Conservation (phyloP, 2,329 filamentous ascomycete genomes). For the Cladorrhinum sp. region DNA sequence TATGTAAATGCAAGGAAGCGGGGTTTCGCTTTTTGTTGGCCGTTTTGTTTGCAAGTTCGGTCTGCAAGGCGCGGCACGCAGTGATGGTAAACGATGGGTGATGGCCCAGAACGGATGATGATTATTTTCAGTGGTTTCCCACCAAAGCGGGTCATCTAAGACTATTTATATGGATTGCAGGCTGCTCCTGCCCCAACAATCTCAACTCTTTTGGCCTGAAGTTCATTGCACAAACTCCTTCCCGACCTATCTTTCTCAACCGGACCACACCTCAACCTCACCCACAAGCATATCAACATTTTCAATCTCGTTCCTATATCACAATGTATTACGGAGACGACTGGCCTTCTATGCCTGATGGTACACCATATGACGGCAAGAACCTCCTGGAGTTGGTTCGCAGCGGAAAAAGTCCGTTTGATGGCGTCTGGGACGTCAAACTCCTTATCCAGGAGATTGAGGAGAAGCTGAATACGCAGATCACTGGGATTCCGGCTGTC, state of each 20-base stretch:
- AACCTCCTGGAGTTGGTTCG: background rate
- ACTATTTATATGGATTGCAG: too few species aligned
- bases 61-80: too few species aligned
- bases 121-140: too few species aligned
- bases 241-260: background rate
- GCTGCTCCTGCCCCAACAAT: too few species aligned
- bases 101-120: too few species aligned
- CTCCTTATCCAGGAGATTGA: constrained; percentile 30
- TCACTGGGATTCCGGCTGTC: constrained; percentile 28
- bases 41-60: background rate
- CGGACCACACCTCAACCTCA: background rate
- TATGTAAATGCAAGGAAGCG: background rate
- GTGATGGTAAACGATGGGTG: too few species aligned
- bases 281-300: background rate
- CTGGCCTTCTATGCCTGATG: background rate
- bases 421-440: constrained; percentile 26
- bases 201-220: background rate
- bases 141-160: too few species aligned
- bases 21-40: background rate
- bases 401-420: constrained; percentile 28
- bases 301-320: background rate
- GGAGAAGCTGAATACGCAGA: constrained; percentile 18
- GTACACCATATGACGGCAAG: background rate
- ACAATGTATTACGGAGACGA: background rate
- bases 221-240: background rate